Base-by-base conservation (phyloP, 345 rosid genomes). In the Hibiscus mutabilis region DNA sequence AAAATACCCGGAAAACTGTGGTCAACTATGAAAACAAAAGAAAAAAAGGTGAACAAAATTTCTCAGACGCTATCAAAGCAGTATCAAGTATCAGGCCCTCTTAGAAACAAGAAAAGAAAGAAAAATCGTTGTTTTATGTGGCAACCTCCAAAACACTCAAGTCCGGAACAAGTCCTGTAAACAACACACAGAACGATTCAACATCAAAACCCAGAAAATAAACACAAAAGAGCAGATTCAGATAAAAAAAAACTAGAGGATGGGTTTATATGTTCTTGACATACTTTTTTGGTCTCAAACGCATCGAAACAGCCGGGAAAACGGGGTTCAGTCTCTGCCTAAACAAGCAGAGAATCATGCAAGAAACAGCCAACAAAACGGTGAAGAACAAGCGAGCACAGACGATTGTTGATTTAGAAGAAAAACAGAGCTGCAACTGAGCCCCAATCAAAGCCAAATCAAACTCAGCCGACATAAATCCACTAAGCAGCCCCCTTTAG, bases 391-490 rank as follows among this genome's bases (percentile, higher is more conserved):
- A 69, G 22, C 11, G 29, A 67, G 76, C 35, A 15, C 70, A 72
- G 68, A 55, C 7, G 15, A 66, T 5, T 1, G 55, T 49, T 0
- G 74, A 72, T 24, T 73, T 71, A 58, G 78, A 61, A 25, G 70
- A 74, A 72, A 69, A 57, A 75, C 88, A 86, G 88, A 87, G 84
- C 87, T 82, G 72, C 78, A 79, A 83, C 81, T 69, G 86, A 85
- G 87, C 84, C 86, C 87, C 85, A 91, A 84, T 83, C 85, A 83
- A 82, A 85, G 80, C 79, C 96, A 86, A 80, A 76, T 77, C 87
- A 87, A 79, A 83, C 72, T 76, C 84, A 86, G 89, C 92, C 92
- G 95, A 88, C 99, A 96, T 89, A 92, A 82, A 96, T 85, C 85
- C 81, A 63, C 89, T 70, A 29, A 73, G 35, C 74, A 55, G 47